Base-by-base conservation (phyloP, 306 rosid species). In the Quercus engelmannii region DNA sequence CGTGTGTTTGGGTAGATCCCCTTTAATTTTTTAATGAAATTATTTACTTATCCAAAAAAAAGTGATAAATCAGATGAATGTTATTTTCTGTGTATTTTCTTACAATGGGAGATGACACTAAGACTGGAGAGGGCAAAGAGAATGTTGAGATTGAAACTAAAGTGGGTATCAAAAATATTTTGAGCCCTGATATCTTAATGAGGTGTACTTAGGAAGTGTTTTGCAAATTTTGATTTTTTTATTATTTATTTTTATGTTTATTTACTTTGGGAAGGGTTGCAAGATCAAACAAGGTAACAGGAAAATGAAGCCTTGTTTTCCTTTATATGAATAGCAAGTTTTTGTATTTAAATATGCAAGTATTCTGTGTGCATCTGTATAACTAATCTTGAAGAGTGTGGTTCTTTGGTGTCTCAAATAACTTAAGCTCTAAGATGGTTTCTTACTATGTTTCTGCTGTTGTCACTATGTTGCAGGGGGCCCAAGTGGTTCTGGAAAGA, bases 401-500 rank as follows among this genome's bases (percentile, higher is more conserved):
- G 31, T 25, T 69, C 69, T 67, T 38, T 81, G 25, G 75, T 78
- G 69, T 21, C 72, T 38, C n/a, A 74, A 80, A 62, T 63, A 78
- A 55, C 74, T 77, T 85, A 74, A 85, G 70, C 62, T 55, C 51
- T 70, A 71, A 57, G 30, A 56, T 71, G 59, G 26, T 74, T 70
- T 74, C 76, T 83, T 76, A 63, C 68, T 14, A 33, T 86, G 31
- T 20, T 70, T 25, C 49, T 69, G 73, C 55, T 82, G 61, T 82
- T 85, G 71, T 77, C 76, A n/a, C 76, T 10, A 67, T 64, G 73
- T 87, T 87, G 82, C 87, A 95, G 99, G 99, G 33, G 99, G 99
- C 78, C 99, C 99, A 85, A 95, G 99, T 86, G 99, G 99, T 55
- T 95, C 98, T 80, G 99, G 99, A 81, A 95, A 95, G 94, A 93